Percentiles rank a stretch among this genome's conserved stretches.
phyloP scores from a whole-genome alignment of 768 basidiomycete species.

The Amanita phalloides region DNA sequence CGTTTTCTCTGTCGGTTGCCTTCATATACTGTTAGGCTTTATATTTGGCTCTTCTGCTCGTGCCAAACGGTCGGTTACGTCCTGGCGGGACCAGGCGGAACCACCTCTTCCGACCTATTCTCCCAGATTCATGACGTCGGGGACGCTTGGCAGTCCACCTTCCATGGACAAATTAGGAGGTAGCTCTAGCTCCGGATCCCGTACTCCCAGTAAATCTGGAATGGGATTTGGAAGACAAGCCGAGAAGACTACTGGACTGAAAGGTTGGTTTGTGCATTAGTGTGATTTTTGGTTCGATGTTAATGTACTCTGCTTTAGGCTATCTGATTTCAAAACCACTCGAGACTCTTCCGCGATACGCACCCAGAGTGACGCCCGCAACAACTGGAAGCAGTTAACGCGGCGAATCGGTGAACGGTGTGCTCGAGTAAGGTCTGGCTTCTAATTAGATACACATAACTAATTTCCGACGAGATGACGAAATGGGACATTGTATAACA shows the following conservation, averaged over 20 bases:
- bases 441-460: background rate
- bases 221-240: conserved; percentile 77
- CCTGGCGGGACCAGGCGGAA: conserved; percentile 49
- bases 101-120: conserved; percentile 41
- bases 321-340: conserved; percentile 5
- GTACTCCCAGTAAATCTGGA: conserved; percentile 1
- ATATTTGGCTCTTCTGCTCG: conserved; percentile 59
- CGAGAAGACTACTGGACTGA: conserved; percentile 59
- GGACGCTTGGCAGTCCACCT: conserved; percentile 13
- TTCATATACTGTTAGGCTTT: conserved; percentile 74
- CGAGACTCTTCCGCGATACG: conserved; percentile 4
- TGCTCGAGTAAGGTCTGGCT: background rate
- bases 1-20: conserved; percentile 83
- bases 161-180: conserved; percentile 16
- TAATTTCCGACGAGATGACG: background rate
- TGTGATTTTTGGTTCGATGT: background rate
- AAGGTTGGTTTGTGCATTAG: conserved; percentile 23
- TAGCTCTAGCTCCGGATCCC: background rate
- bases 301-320: background rate
- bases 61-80: conserved; percentile 47
- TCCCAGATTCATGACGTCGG: conserved; percentile 22
- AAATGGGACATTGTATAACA: background rate
- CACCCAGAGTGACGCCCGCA: background rate
- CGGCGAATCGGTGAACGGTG: too few relatives aligned
- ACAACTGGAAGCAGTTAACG: background rate